Evolutionary conservation across 2,329 filamentous ascomycete species (phyloP), one percentile per base, ranked within the genome.

Genomic region (Phoma sp.): DNA sequence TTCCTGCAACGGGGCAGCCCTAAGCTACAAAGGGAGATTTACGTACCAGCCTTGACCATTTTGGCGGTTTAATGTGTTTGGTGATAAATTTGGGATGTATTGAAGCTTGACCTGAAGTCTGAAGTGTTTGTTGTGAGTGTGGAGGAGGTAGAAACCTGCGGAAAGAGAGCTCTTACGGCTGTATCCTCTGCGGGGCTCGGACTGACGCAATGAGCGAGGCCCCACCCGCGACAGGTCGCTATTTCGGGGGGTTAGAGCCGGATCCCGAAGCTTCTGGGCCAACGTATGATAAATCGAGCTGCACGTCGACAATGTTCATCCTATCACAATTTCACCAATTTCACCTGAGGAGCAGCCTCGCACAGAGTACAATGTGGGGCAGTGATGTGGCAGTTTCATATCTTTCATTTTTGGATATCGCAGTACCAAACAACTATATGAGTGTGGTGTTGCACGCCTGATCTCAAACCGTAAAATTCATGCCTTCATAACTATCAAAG

Each of bases 11-110:
- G 20, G 48, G 67, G 50, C 66, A 64, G 59, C 62, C 51, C 50
- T 51, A 38, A 30, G 47, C 49, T 53, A 15, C 40, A 42, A 64
- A 58, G 33, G 40, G 52, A 11, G 52, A 47, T 36, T 57, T 23
- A 86, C 90, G 76, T 87, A 96, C 92, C 91, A 83, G 93, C 93
- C 87, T 96, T 97, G 84, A 97, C 93, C 93, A 97, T 97, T 87
- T 87, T 96, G 89, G 82, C 81, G 82, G 81, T 82, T 79, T 75
- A 53, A 33, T 60, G 42, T 56, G 36, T 53, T 64, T 49, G 42
- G 47, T 55, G 56, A 57, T 63, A 59, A 46, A 47, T 56, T 54
- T 56, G 47, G 43, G 55, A 48, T 46, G 52, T 42, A 55, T 58
- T 61, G 52, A 58, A 53, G 54, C 51, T 56, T 47, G 57, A 58